Evolutionary conservation across 768 basidiomycete genomes (phyloP).

Genomic region (Serpula lacrymans): DNA sequence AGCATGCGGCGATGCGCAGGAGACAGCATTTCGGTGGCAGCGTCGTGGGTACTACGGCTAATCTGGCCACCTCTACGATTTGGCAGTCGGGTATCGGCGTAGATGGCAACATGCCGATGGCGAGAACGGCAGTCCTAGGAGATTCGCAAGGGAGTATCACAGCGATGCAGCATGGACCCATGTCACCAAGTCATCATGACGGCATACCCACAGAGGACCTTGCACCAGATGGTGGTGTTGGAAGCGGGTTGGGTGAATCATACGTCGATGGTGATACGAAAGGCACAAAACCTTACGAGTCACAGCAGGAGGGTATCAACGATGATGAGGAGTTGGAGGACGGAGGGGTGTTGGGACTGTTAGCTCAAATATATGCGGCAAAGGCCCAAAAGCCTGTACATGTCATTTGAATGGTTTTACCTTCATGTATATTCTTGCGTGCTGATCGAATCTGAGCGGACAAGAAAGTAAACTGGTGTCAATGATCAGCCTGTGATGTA

Average conservation of each 20-base stretch:
- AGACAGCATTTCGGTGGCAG: slow-evolving; percentile 27
- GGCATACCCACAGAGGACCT: slow-evolving; percentile 6
- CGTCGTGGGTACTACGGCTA: slow-evolving; percentile 39
- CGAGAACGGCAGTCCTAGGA: slow-evolving; percentile 69
- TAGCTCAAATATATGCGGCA: slow-evolving; percentile 83
- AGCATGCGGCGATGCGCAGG: slow-evolving; percentile 45
- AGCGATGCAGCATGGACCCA: slow-evolving; percentile 5
- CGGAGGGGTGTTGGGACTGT: slow-evolving; percentile 78
- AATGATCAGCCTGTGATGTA: too few relatives aligned
- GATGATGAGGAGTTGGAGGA: slow-evolving; percentile 70
- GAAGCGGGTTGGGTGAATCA: slow-evolving; percentile 65
- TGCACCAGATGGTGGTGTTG: slow-evolving; percentile 37
- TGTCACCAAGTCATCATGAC: not conserved
- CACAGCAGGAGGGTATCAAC: slow-evolving; percentile 46
- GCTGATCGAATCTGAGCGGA: too few relatives aligned
- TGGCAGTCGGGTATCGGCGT: slow-evolving; percentile 42
- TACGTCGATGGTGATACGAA: slow-evolving; percentile 67
- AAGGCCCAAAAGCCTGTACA: slow-evolving; percentile 46
- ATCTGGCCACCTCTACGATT: slow-evolving; percentile 45
- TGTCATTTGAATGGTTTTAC: slow-evolving; percentile 38
- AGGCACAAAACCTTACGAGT: slow-evolving; percentile 33
- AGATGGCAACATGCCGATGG: slow-evolving; percentile 49
- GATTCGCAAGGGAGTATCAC: slow-evolving; percentile 65
- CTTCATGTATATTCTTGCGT: too few relatives aligned
- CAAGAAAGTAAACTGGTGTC: too few relatives aligned